Conservation (phyloP, 306 rosid genomes). For the Echinosophora koreensis region DNA sequence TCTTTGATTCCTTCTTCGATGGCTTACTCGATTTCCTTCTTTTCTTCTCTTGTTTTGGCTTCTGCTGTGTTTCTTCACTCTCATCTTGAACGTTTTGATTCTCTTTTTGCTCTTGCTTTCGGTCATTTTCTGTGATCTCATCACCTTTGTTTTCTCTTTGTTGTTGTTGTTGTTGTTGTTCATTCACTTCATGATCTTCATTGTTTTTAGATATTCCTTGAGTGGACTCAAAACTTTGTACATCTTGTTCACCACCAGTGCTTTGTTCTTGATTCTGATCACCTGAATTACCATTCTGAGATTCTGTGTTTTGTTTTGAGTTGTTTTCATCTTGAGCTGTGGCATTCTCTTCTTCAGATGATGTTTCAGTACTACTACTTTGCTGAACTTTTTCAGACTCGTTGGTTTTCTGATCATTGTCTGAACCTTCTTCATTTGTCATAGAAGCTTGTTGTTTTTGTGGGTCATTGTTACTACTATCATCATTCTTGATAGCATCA, state of each 20-base stretch:
- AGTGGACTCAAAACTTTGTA: slow-evolving; percentile 10
- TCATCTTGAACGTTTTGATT: slow-evolving; percentile 6
- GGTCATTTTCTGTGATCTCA: slow-evolving; percentile 18
- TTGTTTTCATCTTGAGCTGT: slow-evolving; percentile 9
- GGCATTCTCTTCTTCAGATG: slow-evolving; percentile 12
- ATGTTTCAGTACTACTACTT: background rate
- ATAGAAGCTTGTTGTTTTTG: slow-evolving; percentile 22
- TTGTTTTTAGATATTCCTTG: slow-evolving; percentile 37
- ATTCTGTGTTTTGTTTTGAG: slow-evolving; percentile 20
- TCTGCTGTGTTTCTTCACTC: slow-evolving; percentile 31
- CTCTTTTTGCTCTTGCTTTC: background rate
- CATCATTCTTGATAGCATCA: slow-evolving; percentile 70
- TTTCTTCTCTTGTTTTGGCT: slow-evolving; percentile 20
- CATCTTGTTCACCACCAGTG: background rate
- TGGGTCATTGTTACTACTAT: slow-evolving; percentile 8
- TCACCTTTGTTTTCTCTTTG: slow-evolving; percentile 47
- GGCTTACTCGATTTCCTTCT: slow-evolving; percentile 38
- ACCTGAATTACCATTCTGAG: slow-evolving; percentile 1
- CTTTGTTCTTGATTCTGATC: slow-evolving; percentile 36
- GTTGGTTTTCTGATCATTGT: slow-evolving; percentile 28
- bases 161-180: slow-evolving; percentile 29
- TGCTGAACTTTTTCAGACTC: slow-evolving; percentile 23
- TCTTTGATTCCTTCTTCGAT: slow-evolving; percentile 60
- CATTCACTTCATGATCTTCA: slow-evolving; percentile 30
- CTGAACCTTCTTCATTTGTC: slow-evolving; percentile 5